phyloP scores from a whole-genome alignment of 768 basidiomycete species.

The Dioszegia crocea region DNA sequence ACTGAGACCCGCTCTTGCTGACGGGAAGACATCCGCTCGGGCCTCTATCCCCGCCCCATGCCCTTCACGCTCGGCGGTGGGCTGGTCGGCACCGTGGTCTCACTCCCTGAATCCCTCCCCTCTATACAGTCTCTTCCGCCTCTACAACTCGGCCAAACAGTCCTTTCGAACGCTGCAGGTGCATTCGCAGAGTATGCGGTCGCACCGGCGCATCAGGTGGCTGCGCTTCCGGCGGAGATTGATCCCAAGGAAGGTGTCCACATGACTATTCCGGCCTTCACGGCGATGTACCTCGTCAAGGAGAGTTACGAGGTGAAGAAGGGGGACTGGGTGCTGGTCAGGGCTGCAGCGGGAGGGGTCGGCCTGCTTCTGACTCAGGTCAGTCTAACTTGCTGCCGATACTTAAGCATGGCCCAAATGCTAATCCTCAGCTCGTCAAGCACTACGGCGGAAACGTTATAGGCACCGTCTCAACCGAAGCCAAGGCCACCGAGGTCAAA shows the following conservation, averaged over 20 bases:
- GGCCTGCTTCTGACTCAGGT: slow-evolving; percentile 54
- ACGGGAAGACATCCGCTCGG: slow-evolving; percentile 60
- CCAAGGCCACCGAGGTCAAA: slow-evolving; percentile 77
- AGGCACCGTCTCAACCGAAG: slow-evolving; percentile 79
- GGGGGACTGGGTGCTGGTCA: slow-evolving; percentile 70
- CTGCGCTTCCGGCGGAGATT: slow-evolving; percentile 60
- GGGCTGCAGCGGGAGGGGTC: slow-evolving; percentile 88
- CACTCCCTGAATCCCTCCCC: slow-evolving; percentile 67
- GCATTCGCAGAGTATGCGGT: slow-evolving; percentile 68
- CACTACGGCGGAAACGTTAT: slow-evolving; percentile 80
- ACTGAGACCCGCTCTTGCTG: not conserved
- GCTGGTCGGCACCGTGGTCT: slow-evolving; percentile 68
- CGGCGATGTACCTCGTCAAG: slow-evolving; percentile 67
- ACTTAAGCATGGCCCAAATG: not conserved
- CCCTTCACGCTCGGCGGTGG: slow-evolving; percentile 67
- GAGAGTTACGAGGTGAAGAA: slow-evolving; percentile 79
- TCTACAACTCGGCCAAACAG: slow-evolving; percentile 66
- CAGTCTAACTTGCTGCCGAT: slow-evolving; percentile 1
- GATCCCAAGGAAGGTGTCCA: slow-evolving; percentile 65
- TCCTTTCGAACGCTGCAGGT: slow-evolving; percentile 54
- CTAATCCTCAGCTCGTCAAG: slow-evolving; percentile 59
- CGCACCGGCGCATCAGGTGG: slow-evolving; percentile 61
- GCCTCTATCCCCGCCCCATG: slow-evolving; percentile 53
- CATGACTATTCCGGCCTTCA: slow-evolving; percentile 68
- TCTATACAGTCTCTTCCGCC: slow-evolving; percentile 60